Evolutionary conservation across 2,329 filamentous ascomycete species (phyloP).

Genomic region (Fusarium chlamydosporum): DNA sequence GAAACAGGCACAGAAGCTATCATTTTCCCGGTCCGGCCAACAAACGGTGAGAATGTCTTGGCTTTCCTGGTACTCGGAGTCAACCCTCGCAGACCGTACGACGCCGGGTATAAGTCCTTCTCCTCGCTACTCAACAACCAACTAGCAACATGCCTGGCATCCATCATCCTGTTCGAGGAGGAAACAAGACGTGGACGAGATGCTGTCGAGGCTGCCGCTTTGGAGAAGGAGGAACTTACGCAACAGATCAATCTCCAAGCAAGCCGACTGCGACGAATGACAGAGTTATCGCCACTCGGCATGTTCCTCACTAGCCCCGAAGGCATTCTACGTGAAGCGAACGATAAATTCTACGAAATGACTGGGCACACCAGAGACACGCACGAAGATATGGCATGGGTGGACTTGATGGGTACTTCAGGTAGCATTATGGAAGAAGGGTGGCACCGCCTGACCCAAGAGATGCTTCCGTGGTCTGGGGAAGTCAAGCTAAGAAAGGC

Average conservation of each 20-base stretch:
- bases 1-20: constrained; percentile 73
- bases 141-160: constrained; percentile 73
- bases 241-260: constrained; percentile 56
- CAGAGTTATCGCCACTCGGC: constrained; percentile 55
- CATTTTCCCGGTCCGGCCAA: constrained; percentile 75
- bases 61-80: constrained; percentile 77
- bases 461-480: constrained; percentile 55
- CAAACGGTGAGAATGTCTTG: constrained; percentile 73
- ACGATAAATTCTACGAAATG: constrained; percentile 64
- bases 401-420: constrained; percentile 58
- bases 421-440: constrained; percentile 52
- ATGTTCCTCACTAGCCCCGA: constrained; percentile 59
- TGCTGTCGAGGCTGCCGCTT: constrained; percentile 54
- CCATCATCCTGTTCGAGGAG: constrained; percentile 75
- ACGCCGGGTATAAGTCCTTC: constrained; percentile 76
- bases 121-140: constrained; percentile 62
- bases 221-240: constrained; percentile 54
- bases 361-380: constrained; percentile 58
- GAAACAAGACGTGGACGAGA: constrained; percentile 67
- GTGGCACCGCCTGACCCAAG: constrained; percentile 57
- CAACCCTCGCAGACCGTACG: constrained; percentile 77
- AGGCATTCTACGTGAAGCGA: constrained; percentile 60
- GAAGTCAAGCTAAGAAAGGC: constrained; percentile 60
- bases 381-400: constrained; percentile 59
- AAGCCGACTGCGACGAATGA: constrained; percentile 56